These are phyloP conservation scores for Pestalotiopsis sp. DNA, from an alignment of 2,329 filamentous ascomycete genomes.

Conservation along the genomic window DNA sequence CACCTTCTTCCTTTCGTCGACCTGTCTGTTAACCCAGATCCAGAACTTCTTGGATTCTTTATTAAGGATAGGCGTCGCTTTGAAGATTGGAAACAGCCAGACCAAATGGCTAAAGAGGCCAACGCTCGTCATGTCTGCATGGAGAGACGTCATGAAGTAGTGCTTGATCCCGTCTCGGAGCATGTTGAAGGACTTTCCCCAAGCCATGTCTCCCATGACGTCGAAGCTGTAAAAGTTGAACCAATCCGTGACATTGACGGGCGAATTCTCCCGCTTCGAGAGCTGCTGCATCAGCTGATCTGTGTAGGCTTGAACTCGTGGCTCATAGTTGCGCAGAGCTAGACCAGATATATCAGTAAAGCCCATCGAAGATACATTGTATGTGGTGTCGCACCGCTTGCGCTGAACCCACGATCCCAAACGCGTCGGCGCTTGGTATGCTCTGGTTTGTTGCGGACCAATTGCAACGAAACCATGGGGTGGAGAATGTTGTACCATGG, in stretches of 20 bases:
- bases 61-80: slow-evolving; percentile 24
- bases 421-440: background rate
- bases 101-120: slow-evolving; percentile 26
- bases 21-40: slow-evolving; percentile 19
- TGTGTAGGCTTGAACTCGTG: slow-evolving; percentile 22
- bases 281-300: slow-evolving; percentile 23
- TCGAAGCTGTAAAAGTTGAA: slow-evolving; percentile 35
- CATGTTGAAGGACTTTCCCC: slow-evolving; percentile 33
- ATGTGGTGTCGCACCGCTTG: background rate
- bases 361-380: background rate
- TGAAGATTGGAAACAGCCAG: slow-evolving; percentile 23
- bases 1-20: background rate
- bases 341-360: background rate
- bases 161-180: slow-evolving; percentile 20
- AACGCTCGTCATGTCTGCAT: slow-evolving; percentile 24
- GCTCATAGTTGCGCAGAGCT: slow-evolving; percentile 28
- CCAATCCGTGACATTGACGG: slow-evolving; percentile 27
- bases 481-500: slow-evolving; percentile 6
- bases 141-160: slow-evolving; percentile 26
- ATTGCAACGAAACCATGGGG: slow-evolving; percentile 3
- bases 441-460: background rate
- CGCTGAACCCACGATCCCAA: slow-evolving; percentile 4
- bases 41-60: slow-evolving; percentile 20
- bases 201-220: slow-evolving; percentile 36
- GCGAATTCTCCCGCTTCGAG: slow-evolving; percentile 11